Base-by-base conservation (phyloP, 129 eudicot species). In the Pittosporum tobira region DNA sequence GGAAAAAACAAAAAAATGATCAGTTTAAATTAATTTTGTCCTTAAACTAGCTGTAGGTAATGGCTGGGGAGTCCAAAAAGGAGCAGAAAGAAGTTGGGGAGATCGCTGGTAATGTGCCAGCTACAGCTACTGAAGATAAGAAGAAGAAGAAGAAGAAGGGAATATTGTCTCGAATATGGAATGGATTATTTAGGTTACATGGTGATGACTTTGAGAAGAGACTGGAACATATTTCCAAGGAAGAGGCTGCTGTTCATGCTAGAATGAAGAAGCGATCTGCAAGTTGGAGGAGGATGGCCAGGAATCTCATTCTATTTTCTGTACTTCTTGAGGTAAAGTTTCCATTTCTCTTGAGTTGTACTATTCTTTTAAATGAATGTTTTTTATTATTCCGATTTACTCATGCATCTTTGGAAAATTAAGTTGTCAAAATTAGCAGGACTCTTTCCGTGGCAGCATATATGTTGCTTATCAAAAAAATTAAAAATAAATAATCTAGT, bases 151-250 rank as follows among this genome's bases (percentile, higher is more conserved):
- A 73, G 72, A 73, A 75, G n/a, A n/a, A n/a, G 54, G 79, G 94
- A 25, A 18, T 91, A 12, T 62, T 88, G 29, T 78, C 90, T 22
- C 77, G 94, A 72, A 19, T 91, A 7, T 91, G 94, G 95, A 75
- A 78, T 65, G 81, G 83, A 48, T 36, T 91, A 53, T 86, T 91
- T 67, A 66, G 95, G 68, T 40, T 64, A 49, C 75, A 63, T 24
- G 77, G 80, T 14, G 94, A 83, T 73, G 94, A 86, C 73, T 91
- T 83, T 37, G 96, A 83, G 73, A 81, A 84, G 62, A 70, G 98
- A 51, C 65, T 91, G 73, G 59, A 86, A 68, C 64, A 84, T 62
- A 80, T 86, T 55, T 78, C 90, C 16, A 91, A 76, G 78, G 88
- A 83, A 72, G 98, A 91, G 65, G 89, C 87, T 31, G 44, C 75